phyloP scores from a whole-genome alignment of 2,329 filamentous ascomycete genomes.

The Fusarium sacchari region DNA sequence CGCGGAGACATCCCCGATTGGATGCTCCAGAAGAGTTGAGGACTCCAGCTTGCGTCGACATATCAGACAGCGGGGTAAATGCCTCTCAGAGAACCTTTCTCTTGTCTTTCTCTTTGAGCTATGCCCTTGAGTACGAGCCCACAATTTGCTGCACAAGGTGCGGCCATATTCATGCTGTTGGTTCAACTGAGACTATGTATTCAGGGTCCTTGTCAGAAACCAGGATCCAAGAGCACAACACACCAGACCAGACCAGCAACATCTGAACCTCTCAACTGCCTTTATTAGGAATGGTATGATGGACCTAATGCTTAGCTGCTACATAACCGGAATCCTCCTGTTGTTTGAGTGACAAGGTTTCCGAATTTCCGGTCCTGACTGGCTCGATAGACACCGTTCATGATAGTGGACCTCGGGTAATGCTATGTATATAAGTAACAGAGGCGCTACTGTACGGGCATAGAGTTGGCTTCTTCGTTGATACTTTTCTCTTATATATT shows the following conservation, averaged over 20 bases:
- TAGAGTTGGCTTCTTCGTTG: background rate
- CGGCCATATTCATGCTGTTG: slow-evolving; percentile 11
- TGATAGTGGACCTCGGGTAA: background rate
- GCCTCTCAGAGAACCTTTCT: background rate
- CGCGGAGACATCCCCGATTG: slow-evolving; percentile 13
- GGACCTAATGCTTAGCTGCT: slow-evolving; percentile 1
- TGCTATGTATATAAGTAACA: background rate
- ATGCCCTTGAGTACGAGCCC: background rate
- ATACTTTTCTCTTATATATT: background rate
- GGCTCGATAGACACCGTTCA: background rate
- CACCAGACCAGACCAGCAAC: background rate
- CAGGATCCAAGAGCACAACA: background rate
- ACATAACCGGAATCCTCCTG: background rate
- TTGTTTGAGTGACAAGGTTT: background rate
- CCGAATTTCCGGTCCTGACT: background rate
- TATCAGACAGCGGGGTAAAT: background rate
- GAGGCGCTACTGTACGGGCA: background rate
- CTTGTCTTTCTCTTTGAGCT: background rate
- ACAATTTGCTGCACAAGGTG: slow-evolving; percentile 3
- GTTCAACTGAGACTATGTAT: slow-evolving; percentile 3
- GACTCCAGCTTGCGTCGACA: background rate
- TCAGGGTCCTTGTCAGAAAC: background rate
- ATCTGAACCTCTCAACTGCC: background rate
- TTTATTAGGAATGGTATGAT: slow-evolving; percentile 10
- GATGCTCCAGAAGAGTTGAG: background rate